These are phyloP conservation scores for Talaromyces albobiverticillius DNA, from an alignment of 2,329 filamentous ascomycete genomes.

Conservation along the genomic window DNA sequence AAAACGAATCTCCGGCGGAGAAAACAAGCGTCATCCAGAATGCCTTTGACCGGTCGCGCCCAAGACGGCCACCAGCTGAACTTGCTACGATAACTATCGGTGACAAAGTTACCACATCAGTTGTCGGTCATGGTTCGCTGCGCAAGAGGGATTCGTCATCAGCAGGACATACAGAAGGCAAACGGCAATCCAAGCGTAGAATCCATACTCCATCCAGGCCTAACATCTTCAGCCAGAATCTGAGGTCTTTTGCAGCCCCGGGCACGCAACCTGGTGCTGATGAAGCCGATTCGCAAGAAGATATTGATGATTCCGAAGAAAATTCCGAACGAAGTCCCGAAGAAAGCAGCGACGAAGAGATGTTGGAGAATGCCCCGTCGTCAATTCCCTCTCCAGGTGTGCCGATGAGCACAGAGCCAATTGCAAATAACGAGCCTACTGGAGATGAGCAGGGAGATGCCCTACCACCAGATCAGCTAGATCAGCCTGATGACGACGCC, in stretches of 20 bases:
- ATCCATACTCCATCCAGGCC: constrained; percentile 36
- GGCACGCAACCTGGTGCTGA: constrained; percentile 41
- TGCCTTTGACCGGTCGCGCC: constrained; percentile 64
- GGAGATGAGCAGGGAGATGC: neutral
- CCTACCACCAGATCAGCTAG: constrained; percentile 11
- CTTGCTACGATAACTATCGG: constrained; percentile 74
- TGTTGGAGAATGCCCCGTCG: neutral
- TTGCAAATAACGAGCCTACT: neutral
- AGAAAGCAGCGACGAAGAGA: constrained; percentile 20
- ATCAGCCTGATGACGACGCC: constrained; percentile 25
- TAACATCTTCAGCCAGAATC: constrained; percentile 43
- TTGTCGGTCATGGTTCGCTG: constrained; percentile 57
- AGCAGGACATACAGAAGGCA: constrained; percentile 18
- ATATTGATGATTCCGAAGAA: constrained; percentile 1
- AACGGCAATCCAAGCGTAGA: constrained; percentile 37
- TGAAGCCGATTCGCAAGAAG: constrained; percentile 15
- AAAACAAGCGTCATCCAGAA: constrained; percentile 53
- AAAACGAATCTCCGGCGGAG: constrained; percentile 19
- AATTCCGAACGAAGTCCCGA: no score
- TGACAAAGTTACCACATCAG: constrained; percentile 62
- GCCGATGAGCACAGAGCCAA: neutral
- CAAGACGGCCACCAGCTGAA: constrained; percentile 60
- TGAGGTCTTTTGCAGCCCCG: constrained; percentile 56
- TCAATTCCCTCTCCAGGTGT: neutral
- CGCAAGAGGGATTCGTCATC: constrained; percentile 32